Base-by-base conservation (phyloP, 805 yeast species). In the Metschnikowia borealis region DNA sequence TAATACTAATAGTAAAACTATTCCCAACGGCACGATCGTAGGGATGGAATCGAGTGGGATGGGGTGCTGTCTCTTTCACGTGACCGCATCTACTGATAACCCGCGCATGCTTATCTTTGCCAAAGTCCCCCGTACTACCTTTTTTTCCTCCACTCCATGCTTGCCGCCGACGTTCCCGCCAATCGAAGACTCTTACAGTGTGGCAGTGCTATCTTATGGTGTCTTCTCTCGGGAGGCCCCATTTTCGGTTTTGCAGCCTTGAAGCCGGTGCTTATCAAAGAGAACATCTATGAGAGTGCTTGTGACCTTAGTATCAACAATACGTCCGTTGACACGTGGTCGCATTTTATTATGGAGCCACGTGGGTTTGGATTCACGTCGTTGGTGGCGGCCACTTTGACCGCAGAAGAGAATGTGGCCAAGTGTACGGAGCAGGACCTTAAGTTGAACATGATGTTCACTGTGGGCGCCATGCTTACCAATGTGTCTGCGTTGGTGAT, bases 171-270 rank as follows among this genome's bases (percentile, higher is more conserved):
- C 34, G 53, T 48, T 26, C 45, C 59, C 11, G 50, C 47, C 2
- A 49, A 50, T 32, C 48, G 52, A 36, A 54, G 61, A 36, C 49
- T 61, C 33, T 34, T 61, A 18, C 84, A 79, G 61, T 73, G 78
- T 40, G 62, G 59, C 14, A 74, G 81, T 65, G 82, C 84, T 18
- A 77, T 79, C 18, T 51, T 69, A 15, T 80, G 83, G 83, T 79
- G 83, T 57, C 63, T 80, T 7, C 62, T 80, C 26, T 77, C 82
- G 4, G 83, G 81, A 3, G 84, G 84, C 4, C 82, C 83, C 2
- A 77, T 79, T 34, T 80, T 80, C 61, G 84, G 84, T 5, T 80
- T 80, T 66, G 84, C 84, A 6, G 84, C 84, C 14, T 66, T 80
- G 58, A 80, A 80, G 54, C 84, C 84, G 8, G 67, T 78, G 4